Percentiles rank a stretch among this genome's conserved stretches.
Conservation (phyloP, 192 early-diverging fungal genomes). For the Dispira simplex region DNA sequence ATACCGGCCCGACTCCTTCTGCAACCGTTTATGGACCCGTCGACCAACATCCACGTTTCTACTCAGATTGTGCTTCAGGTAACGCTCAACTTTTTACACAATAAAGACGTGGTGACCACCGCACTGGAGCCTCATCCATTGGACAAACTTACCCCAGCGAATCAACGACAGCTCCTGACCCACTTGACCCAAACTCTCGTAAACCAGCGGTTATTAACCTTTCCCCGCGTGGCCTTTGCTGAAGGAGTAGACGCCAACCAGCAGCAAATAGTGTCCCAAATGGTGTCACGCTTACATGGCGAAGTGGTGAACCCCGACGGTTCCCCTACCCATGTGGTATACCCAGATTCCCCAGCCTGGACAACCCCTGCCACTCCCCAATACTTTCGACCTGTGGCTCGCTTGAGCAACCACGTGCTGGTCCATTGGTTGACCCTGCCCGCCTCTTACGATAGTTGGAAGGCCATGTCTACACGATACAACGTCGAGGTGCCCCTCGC, state of each 20-base stretch:
- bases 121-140: neutral
- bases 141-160: neutral
- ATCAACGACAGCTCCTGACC: neutral
- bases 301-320: slow-evolving; percentile 13
- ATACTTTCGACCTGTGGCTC: slow-evolving; percentile 26
- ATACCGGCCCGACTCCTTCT: neutral
- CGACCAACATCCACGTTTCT: neutral
- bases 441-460: slow-evolving; percentile 65
- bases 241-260: slow-evolving; percentile 13
- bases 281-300: slow-evolving; percentile 16
- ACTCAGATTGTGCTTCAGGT: neutral
- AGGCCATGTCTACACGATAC: slow-evolving; percentile 40
- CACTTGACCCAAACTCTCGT: neutral
- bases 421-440: slow-evolving; percentile 75
- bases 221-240: slow-evolving; percentile 14
- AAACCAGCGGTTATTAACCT: neutral
- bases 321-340: slow-evolving; percentile 20
- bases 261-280: slow-evolving; percentile 12
- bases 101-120: too few relatives aligned
- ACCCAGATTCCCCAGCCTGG: slow-evolving; percentile 7
- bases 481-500: slow-evolving; percentile 23
- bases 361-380: neutral
- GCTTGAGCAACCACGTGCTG: slow-evolving; percentile 33
- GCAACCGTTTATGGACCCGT: neutral
- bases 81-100: neutral